Conservation (phyloP, 257 asterid genomes). For the Solanum chilense region DNA sequence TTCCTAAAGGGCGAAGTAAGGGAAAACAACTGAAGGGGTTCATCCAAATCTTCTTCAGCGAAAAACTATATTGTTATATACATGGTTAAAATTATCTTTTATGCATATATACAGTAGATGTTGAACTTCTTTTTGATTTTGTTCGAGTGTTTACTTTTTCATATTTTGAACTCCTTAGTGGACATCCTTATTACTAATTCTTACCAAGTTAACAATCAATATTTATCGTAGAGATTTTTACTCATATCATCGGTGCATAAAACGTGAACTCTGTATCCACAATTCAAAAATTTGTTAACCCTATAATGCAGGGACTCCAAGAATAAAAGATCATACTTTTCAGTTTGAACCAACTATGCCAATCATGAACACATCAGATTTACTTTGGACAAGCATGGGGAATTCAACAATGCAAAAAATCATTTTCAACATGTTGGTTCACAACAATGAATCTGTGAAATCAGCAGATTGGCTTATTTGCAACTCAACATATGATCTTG, state of each 20-base stretch:
- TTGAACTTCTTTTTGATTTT: too few relatives aligned
- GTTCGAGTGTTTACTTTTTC: too few relatives aligned
- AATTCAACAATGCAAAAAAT: constrained; percentile 14
- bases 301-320: constrained; percentile 19
- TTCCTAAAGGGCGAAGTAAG: neutral
- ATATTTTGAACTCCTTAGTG: too few relatives aligned
- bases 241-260: neutral
- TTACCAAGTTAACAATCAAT: neutral
- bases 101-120: too few relatives aligned
- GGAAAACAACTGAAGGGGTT: neutral
- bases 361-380: constrained; percentile 17
- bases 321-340: constrained; percentile 5
- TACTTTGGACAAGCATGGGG: constrained; percentile 18
- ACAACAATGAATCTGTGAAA: constrained; percentile 12
- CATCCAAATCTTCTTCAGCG: too few relatives aligned
- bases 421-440: constrained; percentile 11
- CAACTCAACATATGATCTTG: constrained; percentile 27
- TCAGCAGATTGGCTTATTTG: constrained; percentile 27
- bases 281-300: neutral
- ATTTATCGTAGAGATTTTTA: neutral
- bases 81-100: too few relatives aligned
- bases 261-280: neutral
- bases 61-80: too few relatives aligned
- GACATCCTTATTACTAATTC: neutral
- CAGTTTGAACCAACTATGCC: constrained; percentile 31